Conservation (phyloP, 2,329 filamentous ascomycete species). For the Fusarium domesticum region DNA sequence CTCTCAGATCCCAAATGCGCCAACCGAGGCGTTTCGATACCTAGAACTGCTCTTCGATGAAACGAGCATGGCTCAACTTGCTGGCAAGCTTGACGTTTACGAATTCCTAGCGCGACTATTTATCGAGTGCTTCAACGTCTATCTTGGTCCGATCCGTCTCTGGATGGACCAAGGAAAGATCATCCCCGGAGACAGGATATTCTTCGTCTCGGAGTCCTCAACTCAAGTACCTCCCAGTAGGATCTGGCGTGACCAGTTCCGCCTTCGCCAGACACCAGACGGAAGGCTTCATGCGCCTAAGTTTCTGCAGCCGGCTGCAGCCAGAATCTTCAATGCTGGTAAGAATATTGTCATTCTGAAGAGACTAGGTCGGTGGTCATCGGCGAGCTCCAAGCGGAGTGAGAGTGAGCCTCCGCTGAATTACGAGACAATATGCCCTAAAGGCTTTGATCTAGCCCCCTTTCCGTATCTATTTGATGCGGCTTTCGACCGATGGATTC, state of each 20-base stretch:
- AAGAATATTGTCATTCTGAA: slow-evolving; percentile 87
- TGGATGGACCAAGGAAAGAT: slow-evolving; percentile 86
- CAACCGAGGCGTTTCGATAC: slow-evolving; percentile 62
- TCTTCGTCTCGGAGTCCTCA: slow-evolving; percentile 67
- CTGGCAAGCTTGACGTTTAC: slow-evolving; percentile 61
- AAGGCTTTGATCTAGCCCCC: slow-evolving; percentile 51
- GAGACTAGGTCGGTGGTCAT: slow-evolving; percentile 57
- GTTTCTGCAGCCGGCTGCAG: slow-evolving; percentile 68
- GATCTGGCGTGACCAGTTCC: slow-evolving; percentile 75
- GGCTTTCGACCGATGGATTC: slow-evolving; percentile 73
- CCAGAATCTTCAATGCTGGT: slow-evolving; percentile 78
- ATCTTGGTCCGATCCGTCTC: slow-evolving; percentile 71
- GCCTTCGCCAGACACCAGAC: slow-evolving; percentile 58
- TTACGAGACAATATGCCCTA: slow-evolving; percentile 54
- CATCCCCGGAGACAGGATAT: slow-evolving; percentile 61
- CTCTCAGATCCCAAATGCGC: slow-evolving; percentile 49
- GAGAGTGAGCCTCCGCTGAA: slow-evolving; percentile 49
- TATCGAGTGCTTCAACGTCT: slow-evolving; percentile 77
- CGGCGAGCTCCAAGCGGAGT: slow-evolving; percentile 28
- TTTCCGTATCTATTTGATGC: slow-evolving; percentile 72
- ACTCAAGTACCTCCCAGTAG: slow-evolving; percentile 57
- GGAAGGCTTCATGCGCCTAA: slow-evolving; percentile 65
- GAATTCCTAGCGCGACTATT: slow-evolving; percentile 66
- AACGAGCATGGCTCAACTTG: slow-evolving; percentile 66
- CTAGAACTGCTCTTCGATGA: slow-evolving; percentile 75